Conservation (phyloP, 2,329 filamentous ascomycete species). For the Sclerotinia nivalis region DNA sequence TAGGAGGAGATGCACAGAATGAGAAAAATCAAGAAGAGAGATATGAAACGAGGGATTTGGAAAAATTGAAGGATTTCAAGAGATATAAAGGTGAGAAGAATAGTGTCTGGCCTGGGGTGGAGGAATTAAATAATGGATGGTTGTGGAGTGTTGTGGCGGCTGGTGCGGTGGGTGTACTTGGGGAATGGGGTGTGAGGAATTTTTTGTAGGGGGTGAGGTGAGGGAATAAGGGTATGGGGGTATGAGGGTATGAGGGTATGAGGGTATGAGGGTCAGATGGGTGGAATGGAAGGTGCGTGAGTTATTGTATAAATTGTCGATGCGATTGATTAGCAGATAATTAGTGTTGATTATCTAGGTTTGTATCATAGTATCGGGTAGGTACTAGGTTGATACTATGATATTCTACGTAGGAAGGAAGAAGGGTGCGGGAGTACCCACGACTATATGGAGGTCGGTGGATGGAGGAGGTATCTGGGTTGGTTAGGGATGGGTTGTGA, state of each 20-base stretch:
- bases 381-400: too few relatives aligned
- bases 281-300: too few relatives aligned
- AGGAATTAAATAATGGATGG: constrained; percentile 24
- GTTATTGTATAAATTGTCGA: too few relatives aligned
- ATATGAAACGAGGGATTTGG: constrained; percentile 16
- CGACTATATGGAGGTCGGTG: too few relatives aligned
- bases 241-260: too few relatives aligned
- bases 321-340: too few relatives aligned
- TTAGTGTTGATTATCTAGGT: too few relatives aligned
- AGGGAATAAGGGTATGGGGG: not conserved
- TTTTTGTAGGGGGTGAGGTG: not conserved
- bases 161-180: constrained; percentile 14
- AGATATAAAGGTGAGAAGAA: constrained; percentile 25
- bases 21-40: constrained; percentile 24
- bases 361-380: too few relatives aligned
- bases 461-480: too few relatives aligned
- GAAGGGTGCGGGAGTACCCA: too few relatives aligned
- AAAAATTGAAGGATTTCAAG: constrained; percentile 19
- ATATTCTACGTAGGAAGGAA: too few relatives aligned
- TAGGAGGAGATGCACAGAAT: constrained; percentile 24
- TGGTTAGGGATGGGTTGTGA: too few relatives aligned
- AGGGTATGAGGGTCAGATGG: not conserved
- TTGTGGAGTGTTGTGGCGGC: constrained; percentile 19
- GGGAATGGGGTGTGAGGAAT: constrained; percentile 12
- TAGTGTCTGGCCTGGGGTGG: constrained; percentile 24